phyloP scores from a whole-genome alignment of 164 flowering plant genomes.

The Magnolia sinica region DNA sequence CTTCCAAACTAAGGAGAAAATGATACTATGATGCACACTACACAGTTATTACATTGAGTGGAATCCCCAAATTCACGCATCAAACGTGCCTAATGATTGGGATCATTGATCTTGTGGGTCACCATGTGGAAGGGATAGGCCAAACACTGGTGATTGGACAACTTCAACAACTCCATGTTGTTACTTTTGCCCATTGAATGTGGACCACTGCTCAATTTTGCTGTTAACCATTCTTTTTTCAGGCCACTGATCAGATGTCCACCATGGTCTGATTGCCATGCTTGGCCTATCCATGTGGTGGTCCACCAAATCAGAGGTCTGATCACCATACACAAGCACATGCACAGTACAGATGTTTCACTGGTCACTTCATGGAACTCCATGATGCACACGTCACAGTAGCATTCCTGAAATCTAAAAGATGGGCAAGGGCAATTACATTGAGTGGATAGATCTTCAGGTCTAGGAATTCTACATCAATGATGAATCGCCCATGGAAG shows the following conservation, averaged over 20 bases:
- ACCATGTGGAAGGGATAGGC: neutral
- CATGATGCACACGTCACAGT: neutral
- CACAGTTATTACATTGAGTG: neutral
- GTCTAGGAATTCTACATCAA: constrained; percentile 93
- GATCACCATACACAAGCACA: neutral
- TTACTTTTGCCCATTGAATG: no score
- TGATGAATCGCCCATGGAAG: constrained; percentile 66
- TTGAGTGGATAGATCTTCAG: constrained; percentile 56
- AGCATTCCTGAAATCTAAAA: neutral
- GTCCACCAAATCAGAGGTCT: neutral
- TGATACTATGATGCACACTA: neutral
- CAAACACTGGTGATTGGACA: neutral
- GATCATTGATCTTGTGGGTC: neutral
- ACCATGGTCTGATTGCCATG: no score
- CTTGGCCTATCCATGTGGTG: neutral
- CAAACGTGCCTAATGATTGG: neutral
- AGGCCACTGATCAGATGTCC: no score
- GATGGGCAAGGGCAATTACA: constrained; percentile 37
- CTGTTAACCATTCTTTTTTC: no score
- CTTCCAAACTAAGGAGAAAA: neutral
- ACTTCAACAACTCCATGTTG: no score
- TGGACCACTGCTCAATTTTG: no score
- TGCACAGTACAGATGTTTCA: neutral
- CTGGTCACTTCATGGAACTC: neutral
- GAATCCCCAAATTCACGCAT: neutral